A percentile compares a stretch with the other conserved stretches of the same genome.
Evolutionary conservation across 78 protist genomes (phyloP).

Genomic region (Dictyostelium brefeldianum): DNA sequence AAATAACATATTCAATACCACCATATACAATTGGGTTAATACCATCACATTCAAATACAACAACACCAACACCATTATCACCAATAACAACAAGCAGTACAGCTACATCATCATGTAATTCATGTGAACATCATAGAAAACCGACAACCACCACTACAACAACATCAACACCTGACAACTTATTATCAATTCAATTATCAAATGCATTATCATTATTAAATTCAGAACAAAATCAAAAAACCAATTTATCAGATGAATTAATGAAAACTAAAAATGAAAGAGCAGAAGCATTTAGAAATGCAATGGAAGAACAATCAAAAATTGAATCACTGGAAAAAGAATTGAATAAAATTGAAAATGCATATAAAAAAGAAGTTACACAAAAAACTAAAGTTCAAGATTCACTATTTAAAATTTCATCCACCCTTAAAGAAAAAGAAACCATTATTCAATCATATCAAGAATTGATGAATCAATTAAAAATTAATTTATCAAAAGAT

Average conservation of each 20-base stretch:
- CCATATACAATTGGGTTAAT: neutral
- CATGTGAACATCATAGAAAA: neutral
- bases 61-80: slow-evolving; percentile 23
- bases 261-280: slow-evolving; percentile 17
- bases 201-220: slow-evolving; percentile 34
- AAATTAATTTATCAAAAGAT: neutral
- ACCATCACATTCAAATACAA: neutral
- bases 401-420: neutral
- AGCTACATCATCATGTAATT: neutral
- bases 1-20: neutral
- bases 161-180: neutral
- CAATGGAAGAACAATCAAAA: slow-evolving; percentile 45
- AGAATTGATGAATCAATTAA: neutral
- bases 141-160: slow-evolving; percentile 5
- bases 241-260: slow-evolving; percentile 34
- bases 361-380: slow-evolving; percentile 39
- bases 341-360: slow-evolving; percentile 3
- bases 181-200: slow-evolving; percentile 25
- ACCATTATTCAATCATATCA: neutral
- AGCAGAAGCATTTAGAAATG: neutral
- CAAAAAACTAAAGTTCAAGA: slow-evolving; percentile 55
- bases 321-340: slow-evolving; percentile 43
- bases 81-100: neutral
- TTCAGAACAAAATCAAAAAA: slow-evolving; percentile 52
- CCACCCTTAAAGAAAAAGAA: slow-evolving; percentile 48